Base-by-base conservation (phyloP, 371 early-diverging fungal genomes). In the Mucor irregularis region DNA sequence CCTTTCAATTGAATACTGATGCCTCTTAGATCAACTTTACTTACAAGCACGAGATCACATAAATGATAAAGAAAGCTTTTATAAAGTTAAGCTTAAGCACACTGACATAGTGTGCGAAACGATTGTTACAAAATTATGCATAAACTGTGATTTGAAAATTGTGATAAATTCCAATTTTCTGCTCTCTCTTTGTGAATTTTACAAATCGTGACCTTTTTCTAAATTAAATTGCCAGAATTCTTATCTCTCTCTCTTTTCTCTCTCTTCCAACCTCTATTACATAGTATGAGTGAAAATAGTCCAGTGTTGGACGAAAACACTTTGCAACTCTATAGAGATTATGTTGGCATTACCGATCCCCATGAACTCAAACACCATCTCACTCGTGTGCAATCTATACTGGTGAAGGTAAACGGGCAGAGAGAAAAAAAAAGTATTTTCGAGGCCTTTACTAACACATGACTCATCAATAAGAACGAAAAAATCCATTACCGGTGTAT, bases 401-500 rank as follows among this genome's bases (percentile, higher is more conserved):
- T 74, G n/a, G 35, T 33, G 17, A 24, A 64, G 44, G 73, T 73
- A 64, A 52, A 34, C n/a, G n/a, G n/a, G n/a, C n/a, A n/a, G n/a
- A 19, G n/a, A 11, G 14, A 38, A 42, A 34, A 30, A 19, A 30
- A 40, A n/a, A 38, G 30, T 43, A 19, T 2, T 13, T 8, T 14
- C 8, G 26, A 4, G 10, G 46, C 30, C 10, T 42, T 33, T 34
- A 39, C 16, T 30, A n/a, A n/a, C n/a, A n/a, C n/a, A n/a, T n/a
- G 39, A 43, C 33, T 28, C 10, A 9, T 31, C 30, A 7, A 13
- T 10, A 49, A 64, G 69, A 19, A 64, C 14, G 67, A 69, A 17
- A 44, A 30, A 28, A 40, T 52, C 25, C 45, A 54, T 10, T 77
- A 74, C 46, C 60, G 58, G n/a, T 77, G 78, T 51, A 69, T 77